Evolutionary conservation across 768 basidiomycete genomes (phyloP), one percentile per base, ranked within the genome.

Genomic region (Agaricus bisporus): DNA sequence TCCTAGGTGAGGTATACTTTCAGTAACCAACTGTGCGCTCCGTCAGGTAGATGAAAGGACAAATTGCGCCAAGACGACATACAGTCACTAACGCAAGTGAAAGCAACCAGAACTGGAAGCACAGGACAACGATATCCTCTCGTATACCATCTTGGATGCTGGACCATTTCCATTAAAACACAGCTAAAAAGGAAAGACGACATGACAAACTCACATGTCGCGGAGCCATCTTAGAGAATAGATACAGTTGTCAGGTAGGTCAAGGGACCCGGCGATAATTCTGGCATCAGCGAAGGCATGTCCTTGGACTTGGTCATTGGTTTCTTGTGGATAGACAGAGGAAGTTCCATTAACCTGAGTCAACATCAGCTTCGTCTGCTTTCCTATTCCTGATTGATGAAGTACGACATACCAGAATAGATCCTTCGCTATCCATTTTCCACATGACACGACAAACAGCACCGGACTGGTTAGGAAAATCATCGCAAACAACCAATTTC

Each of bases 1-100:
- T 2, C 70, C 72, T 39, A 81, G 66, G 58, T 80, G 78, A 5
- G 80, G 80, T 36, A 78, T 68, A 0, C 78, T 79, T 59, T 81
- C 78, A 49, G 70, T 73, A 45, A 79, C 53, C 41, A 82, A 66
- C 80, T 81, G 49, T 12, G 26, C 7, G 41, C 46, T 12, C 26
- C 49, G 56, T 44, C 53, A 51, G 25, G 32, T 32, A 20, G 18
- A 28, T 17, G 38, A n/a, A 48, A 41, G 26, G 25, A 22, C 48
- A 14, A 37, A 4, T 14, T 12, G 49, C 15, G 14, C 41, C 14
- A 25, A 28, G 14, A 32, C 43, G 22, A 61, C 75, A 39, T 58
- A 80, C 80, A 37, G 80, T 76, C 25, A 75, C 62, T 25, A 78
- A 42, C 8, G 75, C 72, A 41, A 80, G 57, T 2, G 70, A 63